A percentile compares a stretch with the other conserved stretches of the same genome.
Conservation (phyloP, 257 asterid genomes). For the Scutellaria minor region DNA sequence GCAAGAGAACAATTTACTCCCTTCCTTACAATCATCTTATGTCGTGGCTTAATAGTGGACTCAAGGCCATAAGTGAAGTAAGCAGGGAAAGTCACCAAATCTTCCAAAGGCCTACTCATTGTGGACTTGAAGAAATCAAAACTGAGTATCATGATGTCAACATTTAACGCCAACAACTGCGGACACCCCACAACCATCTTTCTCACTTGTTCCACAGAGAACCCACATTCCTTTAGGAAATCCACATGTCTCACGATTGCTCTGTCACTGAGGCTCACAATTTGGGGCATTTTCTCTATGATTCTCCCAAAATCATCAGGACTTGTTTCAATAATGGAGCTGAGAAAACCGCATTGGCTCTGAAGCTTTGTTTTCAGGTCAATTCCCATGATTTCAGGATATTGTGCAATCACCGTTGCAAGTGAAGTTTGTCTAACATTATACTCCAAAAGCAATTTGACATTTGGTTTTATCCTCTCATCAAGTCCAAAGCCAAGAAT, state of each 20-base stretch:
- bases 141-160: conserved; percentile 76
- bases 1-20: conserved; percentile 83
- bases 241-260: conserved; percentile 71
- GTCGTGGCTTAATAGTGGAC: conserved; percentile 79
- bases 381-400: conserved; percentile 85
- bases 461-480: conserved; percentile 76
- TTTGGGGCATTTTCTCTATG: conserved; percentile 89
- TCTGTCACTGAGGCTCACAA: conserved; percentile 64
- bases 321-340: conserved; percentile 53
- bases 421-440: conserved; percentile 65
- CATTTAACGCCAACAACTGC: conserved; percentile 81
- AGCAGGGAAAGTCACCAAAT: conserved; percentile 85
- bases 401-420: conserved; percentile 77
- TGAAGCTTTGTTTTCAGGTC: conserved; percentile 59
- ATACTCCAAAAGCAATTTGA: conserved; percentile 60
- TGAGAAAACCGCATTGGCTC: conserved; percentile 58
- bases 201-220: conserved; percentile 66
- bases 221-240: conserved; percentile 71
- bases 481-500: conserved; percentile 86
- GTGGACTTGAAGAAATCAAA: conserved; percentile 61
- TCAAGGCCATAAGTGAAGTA: conserved; percentile 90
- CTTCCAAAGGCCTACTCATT: conserved; percentile 87
- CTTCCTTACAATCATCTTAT: conserved; percentile 58
- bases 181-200: conserved; percentile 89
- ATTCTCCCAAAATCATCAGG: conserved; percentile 79